These are phyloP conservation scores for Claviceps monticola DNA, from an alignment of 2,329 filamentous ascomycete genomes.

Conservation along the genomic window DNA sequence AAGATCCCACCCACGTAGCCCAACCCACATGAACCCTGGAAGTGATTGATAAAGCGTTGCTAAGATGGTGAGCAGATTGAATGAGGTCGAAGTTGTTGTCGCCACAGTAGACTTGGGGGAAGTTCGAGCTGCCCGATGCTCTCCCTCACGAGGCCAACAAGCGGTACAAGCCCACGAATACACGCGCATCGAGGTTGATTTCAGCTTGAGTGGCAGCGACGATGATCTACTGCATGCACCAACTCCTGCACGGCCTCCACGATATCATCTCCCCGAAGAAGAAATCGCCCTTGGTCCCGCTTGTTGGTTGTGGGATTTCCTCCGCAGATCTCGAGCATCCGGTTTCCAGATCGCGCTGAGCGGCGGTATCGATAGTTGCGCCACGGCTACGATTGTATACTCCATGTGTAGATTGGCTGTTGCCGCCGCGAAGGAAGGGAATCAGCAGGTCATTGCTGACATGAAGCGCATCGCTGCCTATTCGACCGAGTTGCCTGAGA, in stretches of 20 bases:
- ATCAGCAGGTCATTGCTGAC: conserved; percentile 13
- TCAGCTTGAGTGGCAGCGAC: neutral
- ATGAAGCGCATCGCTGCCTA: conserved; percentile 10
- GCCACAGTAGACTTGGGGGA: conserved; percentile 60
- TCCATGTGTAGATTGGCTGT: conserved; percentile 43
- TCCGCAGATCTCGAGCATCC: conserved; percentile 32
- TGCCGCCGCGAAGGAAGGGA: conserved; percentile 28
- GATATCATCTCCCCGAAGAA: conserved; percentile 49
- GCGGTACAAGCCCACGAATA: conserved; percentile 7
- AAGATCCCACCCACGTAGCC: conserved; percentile 28
- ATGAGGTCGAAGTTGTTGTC: conserved; percentile 45
- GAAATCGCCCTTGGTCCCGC: conserved; percentile 53
- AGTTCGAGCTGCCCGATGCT: conserved; percentile 26
- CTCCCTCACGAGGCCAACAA: conserved; percentile 6
- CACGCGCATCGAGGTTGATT: conserved; percentile 9
- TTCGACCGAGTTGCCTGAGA: conserved; percentile 31
- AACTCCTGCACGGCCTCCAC: conserved; percentile 29
- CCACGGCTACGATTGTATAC: conserved; percentile 23
- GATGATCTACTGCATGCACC: conserved; percentile 22
- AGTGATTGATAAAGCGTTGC: neutral
- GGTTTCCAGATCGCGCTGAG: conserved; percentile 43
- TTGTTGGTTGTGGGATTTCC: conserved; percentile 54
- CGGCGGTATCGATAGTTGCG: conserved; percentile 44
- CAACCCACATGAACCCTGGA: neutral
- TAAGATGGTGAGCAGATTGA: neutral